Percentiles rank a stretch among this genome's conserved stretches.
Evolutionary conservation across 345 rosid species (phyloP).

Genomic region (Alliaria petiolata): DNA sequence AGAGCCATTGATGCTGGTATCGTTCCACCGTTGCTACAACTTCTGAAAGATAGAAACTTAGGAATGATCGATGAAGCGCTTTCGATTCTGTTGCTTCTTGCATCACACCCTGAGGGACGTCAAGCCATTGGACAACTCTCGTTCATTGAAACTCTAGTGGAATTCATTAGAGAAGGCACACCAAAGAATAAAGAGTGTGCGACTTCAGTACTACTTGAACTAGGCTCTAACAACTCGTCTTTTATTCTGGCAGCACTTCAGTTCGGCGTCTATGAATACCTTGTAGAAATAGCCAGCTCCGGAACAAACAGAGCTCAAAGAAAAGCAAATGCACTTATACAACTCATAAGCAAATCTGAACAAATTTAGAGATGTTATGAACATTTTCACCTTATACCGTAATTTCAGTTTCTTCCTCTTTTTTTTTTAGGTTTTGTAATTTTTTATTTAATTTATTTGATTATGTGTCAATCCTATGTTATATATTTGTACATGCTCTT

Average conservation of each 20-base stretch:
- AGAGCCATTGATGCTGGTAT: conserved; percentile 74
- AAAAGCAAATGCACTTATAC: conserved; percentile 72
- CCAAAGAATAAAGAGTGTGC: conserved; percentile 73
- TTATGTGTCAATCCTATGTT: neutral
- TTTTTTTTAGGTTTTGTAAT: neutral
- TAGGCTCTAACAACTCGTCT: conserved; percentile 56
- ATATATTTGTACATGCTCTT: conserved; percentile 9
- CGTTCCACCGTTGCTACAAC: conserved; percentile 43
- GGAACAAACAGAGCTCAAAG: conserved; percentile 82
- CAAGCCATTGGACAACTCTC: conserved; percentile 59
- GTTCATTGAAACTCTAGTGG: conserved; percentile 56
- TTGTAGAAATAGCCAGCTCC: conserved; percentile 40
- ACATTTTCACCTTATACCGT: neutral
- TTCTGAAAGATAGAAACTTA: conserved; percentile 46
- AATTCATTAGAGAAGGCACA: conserved; percentile 57
- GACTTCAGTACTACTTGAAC: conserved; percentile 57
- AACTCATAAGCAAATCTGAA: conserved; percentile 61
- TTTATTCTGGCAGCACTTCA: conserved; percentile 72
- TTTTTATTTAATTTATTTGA: neutral
- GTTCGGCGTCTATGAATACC: conserved; percentile 62
- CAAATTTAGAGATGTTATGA: conserved; percentile 33
- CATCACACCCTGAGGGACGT: conserved; percentile 59
- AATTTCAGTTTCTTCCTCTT: conserved; percentile 6
- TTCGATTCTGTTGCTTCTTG: conserved; percentile 62
- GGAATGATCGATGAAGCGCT: conserved; percentile 82